Evolutionary conservation across 1,284 basidiomycete species (phyloP), one percentile per base, ranked within the genome.

Genomic region (Rugiboletus extremiorientalis): DNA sequence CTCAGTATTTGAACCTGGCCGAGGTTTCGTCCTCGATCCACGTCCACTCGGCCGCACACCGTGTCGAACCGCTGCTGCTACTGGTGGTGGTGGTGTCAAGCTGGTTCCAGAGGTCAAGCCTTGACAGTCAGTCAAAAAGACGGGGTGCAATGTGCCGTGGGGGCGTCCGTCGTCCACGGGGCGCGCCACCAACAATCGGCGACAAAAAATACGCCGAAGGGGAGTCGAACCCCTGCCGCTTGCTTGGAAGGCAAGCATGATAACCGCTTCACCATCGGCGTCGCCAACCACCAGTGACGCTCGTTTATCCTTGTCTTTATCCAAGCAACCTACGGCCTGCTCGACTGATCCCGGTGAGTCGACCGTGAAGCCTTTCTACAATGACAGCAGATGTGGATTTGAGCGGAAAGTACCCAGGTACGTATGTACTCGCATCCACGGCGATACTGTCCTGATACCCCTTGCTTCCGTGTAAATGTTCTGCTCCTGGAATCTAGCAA

Each of bases 211-310:
- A 84, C 83, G 78, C 81, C 76, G 79, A 83, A 84, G 77, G 85
- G 85, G 85, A 87, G 80, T 87, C 84, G 86, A 87, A 87, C 85
- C 85, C 85, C 79, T 84, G 86, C 85, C 85, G 84, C 84, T 88
- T 88, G 86, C 85, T 86, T 88, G 85, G 85, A 88, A 88, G 85
- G 85, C 86, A 87, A 87, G 86, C 84, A 88, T 88, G 85, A 88
- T 88, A 88, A 87, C 85, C 86, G 79, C 83, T 88, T 87, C 85
- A 88, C 85, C 86, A 88, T 81, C 79, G 77, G 82, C 80, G 83
- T 28, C 31, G 31, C 7, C 31, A 31, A 31, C 7, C 31, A 31
- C 12, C 12, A 8, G 31, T 31, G 7, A 31, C n/a, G n/a, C n/a
- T n/a, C n/a, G n/a, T n/a, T n/a, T n/a, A n/a, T n/a, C n/a, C n/a